Conservation (phyloP, 2,329 filamentous ascomycete species). For the Aspergillus flavus region DNA sequence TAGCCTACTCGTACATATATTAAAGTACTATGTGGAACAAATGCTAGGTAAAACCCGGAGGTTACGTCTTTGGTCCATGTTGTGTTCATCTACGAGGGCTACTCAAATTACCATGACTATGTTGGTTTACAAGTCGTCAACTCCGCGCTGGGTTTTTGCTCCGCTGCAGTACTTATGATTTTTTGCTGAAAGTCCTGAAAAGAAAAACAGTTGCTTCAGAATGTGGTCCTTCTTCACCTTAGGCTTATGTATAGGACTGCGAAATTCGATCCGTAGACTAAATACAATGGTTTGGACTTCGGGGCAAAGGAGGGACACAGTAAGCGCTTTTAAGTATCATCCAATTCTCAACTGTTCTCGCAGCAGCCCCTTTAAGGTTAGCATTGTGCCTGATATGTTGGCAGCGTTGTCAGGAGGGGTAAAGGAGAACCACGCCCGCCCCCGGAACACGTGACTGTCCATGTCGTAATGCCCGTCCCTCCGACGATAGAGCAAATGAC, state of each 20-base stretch:
- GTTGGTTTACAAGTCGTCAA: not conserved
- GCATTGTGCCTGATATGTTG: not conserved
- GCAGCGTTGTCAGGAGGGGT: conserved; percentile 10
- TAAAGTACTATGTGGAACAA: not conserved
- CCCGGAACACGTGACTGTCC: conserved; percentile 13
- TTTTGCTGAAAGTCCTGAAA: not conserved
- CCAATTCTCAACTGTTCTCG: not conserved
- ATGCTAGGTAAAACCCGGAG: not conserved
- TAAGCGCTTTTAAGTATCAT: not conserved
- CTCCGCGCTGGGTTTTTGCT: not conserved
- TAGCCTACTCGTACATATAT: not conserved
- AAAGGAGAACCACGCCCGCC: not conserved
- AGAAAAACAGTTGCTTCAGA: not conserved
- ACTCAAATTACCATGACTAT: not conserved
- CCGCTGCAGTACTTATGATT: not conserved
- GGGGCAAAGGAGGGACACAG: not conserved
- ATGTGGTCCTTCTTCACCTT: not conserved
- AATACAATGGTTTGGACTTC: not conserved
- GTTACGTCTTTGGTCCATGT: not conserved
- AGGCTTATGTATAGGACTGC: not conserved
- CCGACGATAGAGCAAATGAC: not conserved
- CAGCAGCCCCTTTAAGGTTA: not conserved
- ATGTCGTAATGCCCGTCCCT: conserved; percentile 16
- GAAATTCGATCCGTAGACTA: not conserved
- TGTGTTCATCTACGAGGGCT: not conserved